phyloP scores from a whole-genome alignment of 306 rosid genomes.

The Gastrolobium bilobum region DNA sequence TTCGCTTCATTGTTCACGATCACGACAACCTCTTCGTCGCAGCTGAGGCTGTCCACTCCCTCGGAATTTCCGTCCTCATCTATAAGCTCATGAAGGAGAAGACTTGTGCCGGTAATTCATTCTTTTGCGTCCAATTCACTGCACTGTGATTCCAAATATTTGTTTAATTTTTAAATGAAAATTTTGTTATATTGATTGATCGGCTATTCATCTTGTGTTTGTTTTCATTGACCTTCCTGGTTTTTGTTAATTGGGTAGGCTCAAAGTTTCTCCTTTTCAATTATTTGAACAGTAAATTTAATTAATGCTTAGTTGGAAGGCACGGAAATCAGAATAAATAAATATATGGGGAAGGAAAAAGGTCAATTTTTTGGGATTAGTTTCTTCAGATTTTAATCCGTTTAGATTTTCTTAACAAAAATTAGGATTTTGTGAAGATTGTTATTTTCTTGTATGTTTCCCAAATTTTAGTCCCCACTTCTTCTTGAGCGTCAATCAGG shows the following conservation, averaged over 20 bases:
- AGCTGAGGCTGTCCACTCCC: conserved; percentile 94
- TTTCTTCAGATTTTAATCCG: not conserved
- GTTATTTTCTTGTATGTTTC: not conserved
- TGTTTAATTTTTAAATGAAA: not conserved
- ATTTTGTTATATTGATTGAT: not conserved
- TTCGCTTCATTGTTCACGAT: conserved; percentile 93
- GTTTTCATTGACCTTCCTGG: not conserved
- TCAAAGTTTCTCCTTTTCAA: not conserved
- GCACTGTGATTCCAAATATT: not conserved
- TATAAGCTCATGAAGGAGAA: conserved; percentile 96
- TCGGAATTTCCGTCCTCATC: conserved; percentile 90
- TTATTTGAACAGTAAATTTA: not conserved
- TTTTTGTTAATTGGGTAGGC: conserved; percentile 17
- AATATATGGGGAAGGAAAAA: not conserved
- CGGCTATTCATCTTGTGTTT: not conserved
- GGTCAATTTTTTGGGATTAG: conserved; percentile 5
- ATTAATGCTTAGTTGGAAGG: conserved; percentile 8
- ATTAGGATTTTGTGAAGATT: not conserved
- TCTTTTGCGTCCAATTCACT: not conserved
- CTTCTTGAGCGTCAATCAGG: not conserved
- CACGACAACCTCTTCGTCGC: conserved; percentile 97
- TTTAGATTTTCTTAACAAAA: conserved; percentile 14
- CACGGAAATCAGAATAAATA: not conserved
- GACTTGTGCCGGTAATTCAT: conserved; percentile 83
- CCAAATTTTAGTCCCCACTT: too few species aligned